Conservation (phyloP, 169 alveolate species). For the Toxoplasma gondii region DNA sequence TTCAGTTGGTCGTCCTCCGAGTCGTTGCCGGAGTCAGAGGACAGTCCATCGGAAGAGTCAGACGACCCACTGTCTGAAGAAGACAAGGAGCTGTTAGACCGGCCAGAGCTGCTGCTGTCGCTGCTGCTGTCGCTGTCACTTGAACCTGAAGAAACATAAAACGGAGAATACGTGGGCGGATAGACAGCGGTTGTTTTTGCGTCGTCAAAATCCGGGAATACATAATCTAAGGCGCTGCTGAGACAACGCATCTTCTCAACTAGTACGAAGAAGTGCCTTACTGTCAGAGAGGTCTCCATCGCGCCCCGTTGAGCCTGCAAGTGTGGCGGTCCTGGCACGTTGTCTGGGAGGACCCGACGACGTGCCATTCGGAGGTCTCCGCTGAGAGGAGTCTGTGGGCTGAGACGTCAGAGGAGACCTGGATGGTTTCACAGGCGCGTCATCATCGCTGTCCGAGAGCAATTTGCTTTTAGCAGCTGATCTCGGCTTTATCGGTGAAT, state of each 20-base stretch:
- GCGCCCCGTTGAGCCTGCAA: background rate
- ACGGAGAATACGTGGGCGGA: background rate
- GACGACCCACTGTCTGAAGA: constrained; percentile 40
- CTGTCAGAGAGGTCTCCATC: background rate
- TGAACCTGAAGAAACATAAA: background rate
- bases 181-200: too few relatives aligned
- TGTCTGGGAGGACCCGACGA: background rate
- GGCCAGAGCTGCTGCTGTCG: constrained; percentile 66
- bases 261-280: background rate
- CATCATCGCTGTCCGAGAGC: constrained; percentile 60
- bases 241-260: background rate
- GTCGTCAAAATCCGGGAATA: too few relatives aligned
- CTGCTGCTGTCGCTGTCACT: constrained; percentile 61
- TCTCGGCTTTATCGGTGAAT: constrained; percentile 60
- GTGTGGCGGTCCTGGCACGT: background rate
- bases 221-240: background rate
- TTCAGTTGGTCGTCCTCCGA: constrained; percentile 24
- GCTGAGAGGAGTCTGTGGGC: background rate
- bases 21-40: constrained; percentile 11
- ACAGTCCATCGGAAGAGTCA: background rate
- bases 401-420: background rate
- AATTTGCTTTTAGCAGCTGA: constrained; percentile 42
- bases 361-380: background rate
- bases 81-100: constrained; percentile 53
- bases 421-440: constrained; percentile 20